Conservation (phyloP, 176 grass and related monocot species). For the Neostapfia colusana region DNA sequence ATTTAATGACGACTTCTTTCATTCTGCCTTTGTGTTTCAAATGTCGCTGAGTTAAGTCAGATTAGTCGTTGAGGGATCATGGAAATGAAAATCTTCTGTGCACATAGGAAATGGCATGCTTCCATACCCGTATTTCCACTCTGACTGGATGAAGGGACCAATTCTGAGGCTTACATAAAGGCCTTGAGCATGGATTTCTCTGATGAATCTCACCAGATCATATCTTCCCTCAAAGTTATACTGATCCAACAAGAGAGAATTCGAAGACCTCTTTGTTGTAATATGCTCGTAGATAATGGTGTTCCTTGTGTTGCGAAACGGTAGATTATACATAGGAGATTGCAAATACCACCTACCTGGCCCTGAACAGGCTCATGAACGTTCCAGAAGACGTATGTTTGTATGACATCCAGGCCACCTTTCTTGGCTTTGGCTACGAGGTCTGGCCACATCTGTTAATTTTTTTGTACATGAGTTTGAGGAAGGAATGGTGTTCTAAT, state of each 20-base stretch:
- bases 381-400: constrained; percentile 88
- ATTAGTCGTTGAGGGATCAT: neutral
- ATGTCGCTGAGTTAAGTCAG: neutral
- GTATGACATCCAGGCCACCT: constrained; percentile 81
- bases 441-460: constrained; percentile 63
- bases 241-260: constrained; percentile 29
- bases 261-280: neutral
- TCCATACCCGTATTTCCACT: constrained; percentile 82
- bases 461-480: neutral
- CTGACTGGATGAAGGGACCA: constrained; percentile 69
- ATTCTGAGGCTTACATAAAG: constrained; percentile 74
- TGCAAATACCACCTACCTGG: constrained; percentile 42
- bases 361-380: constrained; percentile 63
- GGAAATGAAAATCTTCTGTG: neutral
- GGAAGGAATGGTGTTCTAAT: neutral
- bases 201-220: constrained; percentile 76
- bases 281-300: neutral
- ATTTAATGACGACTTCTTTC: neutral
- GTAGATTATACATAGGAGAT: neutral
- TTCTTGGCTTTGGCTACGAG: constrained; percentile 61
- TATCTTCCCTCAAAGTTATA: constrained; percentile 79
- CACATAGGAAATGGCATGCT: neutral
- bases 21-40: neutral
- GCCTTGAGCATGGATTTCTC: constrained; percentile 66
- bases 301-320: constrained; percentile 5